phyloP scores from a whole-genome alignment of 495 filamentous ascomycete species.

The Lichina pygmaea region DNA sequence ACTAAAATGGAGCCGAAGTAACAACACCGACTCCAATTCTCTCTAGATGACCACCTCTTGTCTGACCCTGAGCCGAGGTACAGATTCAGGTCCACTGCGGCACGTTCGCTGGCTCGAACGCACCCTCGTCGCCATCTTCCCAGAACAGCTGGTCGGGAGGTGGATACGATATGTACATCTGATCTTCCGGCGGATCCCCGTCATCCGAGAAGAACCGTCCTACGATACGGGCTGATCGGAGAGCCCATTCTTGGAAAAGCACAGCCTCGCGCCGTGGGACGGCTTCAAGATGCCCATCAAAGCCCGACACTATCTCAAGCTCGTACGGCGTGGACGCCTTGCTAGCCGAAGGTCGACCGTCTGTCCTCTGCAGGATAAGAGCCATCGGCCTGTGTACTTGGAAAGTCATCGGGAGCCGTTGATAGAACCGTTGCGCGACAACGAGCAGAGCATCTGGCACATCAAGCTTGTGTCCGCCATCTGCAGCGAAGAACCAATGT shows the following conservation, averaged over 20 bases:
- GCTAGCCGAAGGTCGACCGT: neutral
- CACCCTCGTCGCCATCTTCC: constrained; percentile 4
- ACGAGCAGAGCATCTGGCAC: neutral
- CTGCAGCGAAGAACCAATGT: constrained; percentile 3
- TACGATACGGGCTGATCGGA: neutral
- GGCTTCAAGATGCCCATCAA: neutral
- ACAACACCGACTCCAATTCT: too few species aligned
- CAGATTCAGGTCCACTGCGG: too few species aligned
- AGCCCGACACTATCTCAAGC: neutral
- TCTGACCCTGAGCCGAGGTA: too few species aligned
- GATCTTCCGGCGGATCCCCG: constrained; percentile 1
- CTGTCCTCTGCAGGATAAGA: neutral
- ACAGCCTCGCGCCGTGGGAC: neutral
- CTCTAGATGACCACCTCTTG: too few species aligned
- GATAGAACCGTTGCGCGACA: constrained; percentile 4
- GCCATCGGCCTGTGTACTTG: neutral
- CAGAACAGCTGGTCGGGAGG: constrained; percentile 7
- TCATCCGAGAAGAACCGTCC: neutral
- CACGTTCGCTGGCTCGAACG: too few species aligned
- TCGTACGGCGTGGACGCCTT: neutral
- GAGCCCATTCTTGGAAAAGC: constrained; percentile 7
- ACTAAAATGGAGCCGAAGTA: too few species aligned
- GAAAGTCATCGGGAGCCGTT: constrained; percentile 1
- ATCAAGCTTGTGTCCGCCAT: neutral
- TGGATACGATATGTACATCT: constrained; percentile 2